Percentiles rank a stretch among this genome's conserved stretches.
Evolutionary conservation across 306 rosid species (phyloP).

Genomic region (Gastrolobium villosum): DNA sequence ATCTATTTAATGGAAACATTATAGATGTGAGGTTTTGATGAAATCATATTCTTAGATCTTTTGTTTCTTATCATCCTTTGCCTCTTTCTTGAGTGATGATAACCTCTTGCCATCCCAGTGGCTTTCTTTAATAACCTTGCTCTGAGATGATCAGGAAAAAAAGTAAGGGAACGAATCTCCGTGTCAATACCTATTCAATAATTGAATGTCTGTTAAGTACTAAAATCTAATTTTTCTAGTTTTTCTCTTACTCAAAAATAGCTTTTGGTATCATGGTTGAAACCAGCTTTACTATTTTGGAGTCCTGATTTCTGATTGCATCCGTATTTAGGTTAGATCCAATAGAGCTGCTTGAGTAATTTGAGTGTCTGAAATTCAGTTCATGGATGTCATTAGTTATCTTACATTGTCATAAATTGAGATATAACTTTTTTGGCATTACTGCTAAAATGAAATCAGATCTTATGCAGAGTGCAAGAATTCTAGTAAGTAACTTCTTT

Average conservation of each 20-base stretch:
- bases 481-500: conserved; percentile 34
- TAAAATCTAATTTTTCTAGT: conserved; percentile 6
- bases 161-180: neutral
- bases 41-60: neutral
- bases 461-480: conserved; percentile 28
- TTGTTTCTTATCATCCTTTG: conserved; percentile 20
- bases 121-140: conserved; percentile 29
- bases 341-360: conserved; percentile 30
- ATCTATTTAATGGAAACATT: neutral
- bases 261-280: conserved; percentile 26
- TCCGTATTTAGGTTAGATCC: conserved; percentile 28
- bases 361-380: conserved; percentile 15
- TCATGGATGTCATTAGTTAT: neutral
- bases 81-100: conserved; percentile 21
- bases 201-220: conserved; percentile 1
- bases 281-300: neutral
- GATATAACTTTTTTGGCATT: conserved; percentile 7
- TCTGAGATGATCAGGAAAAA: neutral
- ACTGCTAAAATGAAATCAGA: conserved; percentile 36
- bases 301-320: conserved; percentile 17
- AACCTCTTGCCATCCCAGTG: conserved; percentile 29
- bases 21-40: conserved; percentile 1
- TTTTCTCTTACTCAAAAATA: conserved; percentile 7
- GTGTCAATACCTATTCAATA: neutral
- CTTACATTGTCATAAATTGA: conserved; percentile 16